Conservation (phyloP, 306 rosid species). For the Rosa persica region DNA sequence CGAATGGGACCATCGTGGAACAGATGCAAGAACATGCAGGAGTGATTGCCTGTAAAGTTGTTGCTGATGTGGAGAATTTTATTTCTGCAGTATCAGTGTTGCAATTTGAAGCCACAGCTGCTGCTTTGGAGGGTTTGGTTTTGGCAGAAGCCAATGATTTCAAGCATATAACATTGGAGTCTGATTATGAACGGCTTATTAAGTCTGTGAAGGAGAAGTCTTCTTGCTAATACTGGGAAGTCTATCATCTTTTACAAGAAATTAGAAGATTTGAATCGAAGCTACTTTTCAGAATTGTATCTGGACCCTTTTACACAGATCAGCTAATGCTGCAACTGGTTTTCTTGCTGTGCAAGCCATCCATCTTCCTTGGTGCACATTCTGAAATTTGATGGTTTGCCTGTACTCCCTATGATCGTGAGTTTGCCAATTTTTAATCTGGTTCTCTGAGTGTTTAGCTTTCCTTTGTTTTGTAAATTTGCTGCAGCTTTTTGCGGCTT, state of each 20-base stretch:
- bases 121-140: neutral
- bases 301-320: neutral
- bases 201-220: neutral
- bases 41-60: neutral
- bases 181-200: neutral
- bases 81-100: neutral
- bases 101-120: neutral
- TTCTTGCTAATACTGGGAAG: neutral
- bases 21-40: neutral
- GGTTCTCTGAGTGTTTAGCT: neutral
- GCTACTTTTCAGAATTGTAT: neutral
- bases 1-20: no score
- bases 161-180: no score
- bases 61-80: neutral
- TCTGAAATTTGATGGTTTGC: neutral
- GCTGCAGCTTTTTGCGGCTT: neutral
- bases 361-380: neutral
- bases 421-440: neutral
- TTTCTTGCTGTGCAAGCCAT: neutral
- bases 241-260: neutral
- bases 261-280: no score
- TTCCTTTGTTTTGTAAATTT: neutral
- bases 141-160: neutral
- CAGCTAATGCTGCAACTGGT: neutral
- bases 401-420: neutral